Conservation (phyloP, 805 yeast genomes). For the Saccharomycopsis sp. region DNA sequence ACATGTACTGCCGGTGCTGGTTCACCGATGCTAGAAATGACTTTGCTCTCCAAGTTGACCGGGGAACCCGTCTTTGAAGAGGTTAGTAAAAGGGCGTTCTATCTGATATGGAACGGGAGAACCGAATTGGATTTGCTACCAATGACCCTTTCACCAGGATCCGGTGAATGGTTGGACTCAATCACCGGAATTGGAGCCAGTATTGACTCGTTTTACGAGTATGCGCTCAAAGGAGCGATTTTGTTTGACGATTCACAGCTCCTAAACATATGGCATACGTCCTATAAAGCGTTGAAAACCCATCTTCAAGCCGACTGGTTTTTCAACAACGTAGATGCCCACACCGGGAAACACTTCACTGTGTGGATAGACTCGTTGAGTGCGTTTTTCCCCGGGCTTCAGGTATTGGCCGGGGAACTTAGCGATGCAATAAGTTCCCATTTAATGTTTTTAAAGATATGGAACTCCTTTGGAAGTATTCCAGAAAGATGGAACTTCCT, state of each 20-base stretch:
- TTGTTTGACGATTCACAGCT: slow-evolving; percentile 58
- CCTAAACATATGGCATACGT: slow-evolving; percentile 48
- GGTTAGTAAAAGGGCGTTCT: slow-evolving; percentile 54
- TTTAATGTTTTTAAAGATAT: slow-evolving; percentile 58
- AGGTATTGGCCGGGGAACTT: slow-evolving; percentile 71
- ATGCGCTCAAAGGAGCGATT: slow-evolving; percentile 71
- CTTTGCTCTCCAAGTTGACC: slow-evolving; percentile 66
- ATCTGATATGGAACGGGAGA: slow-evolving; percentile 64
- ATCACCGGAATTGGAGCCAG: slow-evolving; percentile 86
- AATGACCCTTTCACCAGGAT: slow-evolving; percentile 62
- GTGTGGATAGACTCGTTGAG: slow-evolving; percentile 81
- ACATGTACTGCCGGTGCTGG: slow-evolving; percentile 89
- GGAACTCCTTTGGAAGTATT: slow-evolving; percentile 73
- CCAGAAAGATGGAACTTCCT: slow-evolving; percentile 81
- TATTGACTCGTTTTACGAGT: slow-evolving; percentile 85
- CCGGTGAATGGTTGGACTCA: slow-evolving; percentile 48
- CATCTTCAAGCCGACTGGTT: slow-evolving; percentile 46
- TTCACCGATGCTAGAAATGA: slow-evolving; percentile 74
- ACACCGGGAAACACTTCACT: slow-evolving; percentile 43
- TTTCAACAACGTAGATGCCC: slow-evolving; percentile 49
- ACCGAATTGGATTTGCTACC: slow-evolving; percentile 63
- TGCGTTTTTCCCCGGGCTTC: slow-evolving; percentile 86
- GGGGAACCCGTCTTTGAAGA: slow-evolving; percentile 66
- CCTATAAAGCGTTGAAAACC: slow-evolving; percentile 52
- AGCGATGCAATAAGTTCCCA: slow-evolving; percentile 58